Base-by-base conservation (phyloP, 352 stramenopile species). In the Pilasporangium apinafurcum region DNA sequence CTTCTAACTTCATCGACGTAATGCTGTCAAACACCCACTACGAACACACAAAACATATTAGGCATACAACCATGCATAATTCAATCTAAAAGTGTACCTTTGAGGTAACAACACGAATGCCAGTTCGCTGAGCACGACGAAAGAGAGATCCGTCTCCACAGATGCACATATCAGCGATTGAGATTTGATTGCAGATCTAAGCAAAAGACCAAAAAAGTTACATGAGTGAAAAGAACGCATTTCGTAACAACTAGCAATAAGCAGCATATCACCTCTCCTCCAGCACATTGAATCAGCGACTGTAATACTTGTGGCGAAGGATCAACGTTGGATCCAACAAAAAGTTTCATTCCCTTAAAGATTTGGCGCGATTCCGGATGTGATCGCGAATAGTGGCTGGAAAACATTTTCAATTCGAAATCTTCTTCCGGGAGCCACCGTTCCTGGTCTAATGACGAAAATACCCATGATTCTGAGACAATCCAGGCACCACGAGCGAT, bases 11-110 rank as follows among this genome's bases (percentile, higher is more conserved):
- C 70, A 89, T 74, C 0, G 55, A 52, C 1, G 68, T 68, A 43
- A 89, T 89, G 55, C 77, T 85, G 50, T 89, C 77, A 44, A 86
- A 89, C 6, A 86, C 59, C 77, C 77, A 89, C 68, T 80, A 25
- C 8, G 9, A 16, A 39, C 4, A 24, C 14, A 16, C 37, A 14
- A 13, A 27, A 36, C 0, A 28, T n/a, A 17, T 17, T 22, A 25
- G 9, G 41, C 17, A 28, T 12, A 42, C 28, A 29, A 14, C 4
- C 8, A 6, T 12, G 6, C 13, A 42, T n/a, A 20, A 22, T 13
- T 18, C 26, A 41, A 8, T 5, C 41, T 21, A 17, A 26, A 6
- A 28, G 22, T 36, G 20, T 53, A 89, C 77, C 69, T 90, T 90
- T 6, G 74, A 59, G 9, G 59, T 69, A 25, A 90, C 77, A 30